Percentiles rank a stretch among this genome's conserved stretches.
Conservation (phyloP, 1,284 basidiomycete genomes). For the Heterobasidion annosum region DNA sequence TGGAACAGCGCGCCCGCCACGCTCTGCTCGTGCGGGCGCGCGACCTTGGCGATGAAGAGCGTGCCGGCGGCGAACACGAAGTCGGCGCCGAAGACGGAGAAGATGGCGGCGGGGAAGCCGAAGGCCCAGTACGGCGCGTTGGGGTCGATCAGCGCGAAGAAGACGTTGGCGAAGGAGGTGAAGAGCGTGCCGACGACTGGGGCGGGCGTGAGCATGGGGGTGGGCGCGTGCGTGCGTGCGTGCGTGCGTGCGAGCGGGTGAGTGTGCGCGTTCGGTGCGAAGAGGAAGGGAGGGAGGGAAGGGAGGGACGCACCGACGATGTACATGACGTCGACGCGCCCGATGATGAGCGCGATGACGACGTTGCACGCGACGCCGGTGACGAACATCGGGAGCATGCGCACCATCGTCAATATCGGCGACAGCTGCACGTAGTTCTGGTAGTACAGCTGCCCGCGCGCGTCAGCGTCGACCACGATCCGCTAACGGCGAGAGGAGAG, state of each 20-base stretch:
- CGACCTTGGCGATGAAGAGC: conserved; percentile 70
- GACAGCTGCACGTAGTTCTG: conserved; percentile 48
- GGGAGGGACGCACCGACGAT: conserved; percentile 38
- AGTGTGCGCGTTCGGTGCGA: background rate
- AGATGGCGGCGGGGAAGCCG: conserved; percentile 70
- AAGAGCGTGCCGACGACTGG: conserved; percentile 46
- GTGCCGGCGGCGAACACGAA: conserved; percentile 72
- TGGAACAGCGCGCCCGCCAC: conserved; percentile 73
- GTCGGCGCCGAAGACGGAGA: conserved; percentile 71
- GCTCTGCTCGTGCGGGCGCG: conserved; percentile 67
- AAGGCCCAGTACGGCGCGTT: conserved; percentile 67
- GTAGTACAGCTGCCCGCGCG: conserved; percentile 47
- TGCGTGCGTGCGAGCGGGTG: background rate
- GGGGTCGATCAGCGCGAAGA: conserved; percentile 67
- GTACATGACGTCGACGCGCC: conserved; percentile 42
- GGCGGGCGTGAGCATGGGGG: background rate
- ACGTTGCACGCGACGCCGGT: conserved; percentile 64
- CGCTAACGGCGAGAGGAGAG: too few species aligned
- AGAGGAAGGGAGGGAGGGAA: background rate
- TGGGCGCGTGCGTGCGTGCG: too few species aligned
- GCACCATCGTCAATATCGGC: conserved; percentile 65
- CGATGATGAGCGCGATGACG: conserved; percentile 54
- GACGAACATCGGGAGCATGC: conserved; percentile 71
- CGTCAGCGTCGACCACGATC: background rate
- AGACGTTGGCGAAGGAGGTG: conserved; percentile 56